Percentiles rank a stretch among this genome's conserved stretches.
These are phyloP conservation scores for Funneliformis geosporum DNA, from an alignment of 192 early-diverging fungal genomes.

Conservation along the genomic window DNA sequence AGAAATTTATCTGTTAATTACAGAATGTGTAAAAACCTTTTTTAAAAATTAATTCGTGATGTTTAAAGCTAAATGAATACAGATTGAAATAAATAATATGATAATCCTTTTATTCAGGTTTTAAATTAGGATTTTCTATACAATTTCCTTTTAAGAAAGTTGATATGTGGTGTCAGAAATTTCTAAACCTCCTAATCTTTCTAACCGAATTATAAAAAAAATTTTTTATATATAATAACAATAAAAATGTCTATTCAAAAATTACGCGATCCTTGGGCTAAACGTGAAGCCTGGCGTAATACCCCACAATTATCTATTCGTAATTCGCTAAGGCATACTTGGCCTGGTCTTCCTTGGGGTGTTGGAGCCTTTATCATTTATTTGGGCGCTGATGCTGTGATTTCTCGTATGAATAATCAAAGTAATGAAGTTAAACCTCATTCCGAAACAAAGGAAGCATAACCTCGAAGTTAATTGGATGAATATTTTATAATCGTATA, in stretches of 20 bases:
- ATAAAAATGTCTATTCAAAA: constrained; percentile 24
- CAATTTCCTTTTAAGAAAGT: too few species aligned
- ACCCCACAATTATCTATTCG: constrained; percentile 62
- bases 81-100: too few species aligned
- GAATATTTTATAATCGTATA: neutral
- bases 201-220: neutral
- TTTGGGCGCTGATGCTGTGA: constrained; percentile 51
- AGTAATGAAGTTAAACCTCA: neutral
- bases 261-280: constrained; percentile 69
- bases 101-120: too few species aligned
- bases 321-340: constrained; percentile 55
- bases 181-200: too few species aligned
- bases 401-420: neutral
- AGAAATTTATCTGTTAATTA: too few species aligned
- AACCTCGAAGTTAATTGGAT: neutral
- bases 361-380: constrained; percentile 67
- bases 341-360: constrained; percentile 70
- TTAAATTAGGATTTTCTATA: too few species aligned
- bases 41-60: too few species aligned
- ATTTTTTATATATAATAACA: neutral
- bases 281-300: constrained; percentile 69
- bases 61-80: too few species aligned
- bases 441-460: neutral
- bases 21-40: too few species aligned
- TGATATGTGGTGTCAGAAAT: too few species aligned